Conservation (phyloP, 768 basidiomycete species). For the Mycena albidolilacea region DNA sequence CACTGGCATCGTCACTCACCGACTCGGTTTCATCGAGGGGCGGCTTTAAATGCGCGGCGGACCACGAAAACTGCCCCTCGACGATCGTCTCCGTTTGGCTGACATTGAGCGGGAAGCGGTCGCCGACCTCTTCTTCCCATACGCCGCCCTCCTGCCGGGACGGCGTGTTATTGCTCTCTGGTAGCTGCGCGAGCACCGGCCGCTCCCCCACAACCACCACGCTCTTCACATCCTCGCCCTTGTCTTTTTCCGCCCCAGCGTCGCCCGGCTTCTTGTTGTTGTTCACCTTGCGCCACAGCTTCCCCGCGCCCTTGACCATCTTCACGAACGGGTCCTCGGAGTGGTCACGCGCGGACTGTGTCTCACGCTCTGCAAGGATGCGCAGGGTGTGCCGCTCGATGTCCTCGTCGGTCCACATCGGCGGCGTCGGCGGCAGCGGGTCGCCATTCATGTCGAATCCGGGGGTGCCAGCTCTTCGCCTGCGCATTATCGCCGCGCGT, state of each 20-base stretch:
- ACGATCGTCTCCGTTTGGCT: constrained; percentile 38
- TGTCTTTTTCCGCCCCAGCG: constrained; percentile 14
- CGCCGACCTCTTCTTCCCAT: constrained; percentile 48
- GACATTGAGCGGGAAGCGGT: constrained; percentile 42
- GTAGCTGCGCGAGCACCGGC: constrained; percentile 38
- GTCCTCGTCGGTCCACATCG: constrained; percentile 59
- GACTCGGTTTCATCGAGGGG: constrained; percentile 22
- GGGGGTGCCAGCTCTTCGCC: constrained; percentile 46
- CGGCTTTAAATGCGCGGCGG: constrained; percentile 25
- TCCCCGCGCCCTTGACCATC: constrained; percentile 66
- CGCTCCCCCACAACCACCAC: constrained; percentile 38
- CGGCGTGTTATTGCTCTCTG: constrained; percentile 26
- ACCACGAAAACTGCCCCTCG: constrained; percentile 38
- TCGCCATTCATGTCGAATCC: constrained; percentile 35
- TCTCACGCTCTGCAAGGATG: constrained; percentile 36
- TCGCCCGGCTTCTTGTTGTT: constrained; percentile 50
- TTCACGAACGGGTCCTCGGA: constrained; percentile 65
- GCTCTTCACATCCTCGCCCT: constrained; percentile 7
- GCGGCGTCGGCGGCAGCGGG: constrained; percentile 46
- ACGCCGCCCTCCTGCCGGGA: constrained; percentile 45
- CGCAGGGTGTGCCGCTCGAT: constrained; percentile 51
- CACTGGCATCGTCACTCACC: constrained; percentile 33
- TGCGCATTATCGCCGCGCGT: constrained; percentile 57
- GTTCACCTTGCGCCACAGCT: constrained; percentile 66
- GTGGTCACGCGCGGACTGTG: constrained; percentile 39